These are phyloP conservation scores for Exserohilum rostratum DNA, from an alignment of 2,329 filamentous ascomycete species.

Conservation along the genomic window DNA sequence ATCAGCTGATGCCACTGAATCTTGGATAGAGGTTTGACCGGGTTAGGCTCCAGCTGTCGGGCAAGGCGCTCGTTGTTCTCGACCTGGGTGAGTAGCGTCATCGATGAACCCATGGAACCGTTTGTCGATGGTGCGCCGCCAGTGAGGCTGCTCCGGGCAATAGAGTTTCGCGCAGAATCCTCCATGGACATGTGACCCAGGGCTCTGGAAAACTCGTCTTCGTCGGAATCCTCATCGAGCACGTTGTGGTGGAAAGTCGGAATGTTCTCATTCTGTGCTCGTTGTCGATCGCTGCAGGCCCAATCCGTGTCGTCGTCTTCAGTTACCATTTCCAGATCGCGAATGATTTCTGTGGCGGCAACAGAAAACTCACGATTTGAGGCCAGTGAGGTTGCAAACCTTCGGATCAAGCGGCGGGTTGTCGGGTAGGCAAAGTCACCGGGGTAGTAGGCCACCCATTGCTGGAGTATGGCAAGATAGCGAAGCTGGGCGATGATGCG, in stretches of 20 bases:
- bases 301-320: conserved; percentile 93
- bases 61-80: conserved; percentile 85
- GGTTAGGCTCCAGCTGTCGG: conserved; percentile 70
- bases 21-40: conserved; percentile 76
- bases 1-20: conserved; percentile 89
- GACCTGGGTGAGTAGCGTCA: conserved; percentile 66
- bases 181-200: conserved; percentile 40
- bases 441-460: conserved; percentile 89
- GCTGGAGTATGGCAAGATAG: conserved; percentile 81
- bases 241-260: conserved; percentile 53
- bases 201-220: conserved; percentile 41
- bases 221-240: conserved; percentile 48
- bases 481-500: conserved; percentile 82
- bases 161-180: conserved; percentile 32
- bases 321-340: conserved; percentile 74
- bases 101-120: conserved; percentile 44
- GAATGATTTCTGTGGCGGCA: conserved; percentile 82
- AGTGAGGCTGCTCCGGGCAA: conserved; percentile 40
- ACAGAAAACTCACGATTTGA: conserved; percentile 81
- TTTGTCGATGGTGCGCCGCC: conserved; percentile 32
- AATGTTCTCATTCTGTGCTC: conserved; percentile 51
- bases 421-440: conserved; percentile 86
- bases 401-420: conserved; percentile 73
- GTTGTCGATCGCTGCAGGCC: conserved; percentile 78
- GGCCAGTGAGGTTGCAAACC: conserved; percentile 77